Evolutionary conservation across 352 stramenopile genomes (phyloP).

Genomic region (Phytophthora idaei): DNA sequence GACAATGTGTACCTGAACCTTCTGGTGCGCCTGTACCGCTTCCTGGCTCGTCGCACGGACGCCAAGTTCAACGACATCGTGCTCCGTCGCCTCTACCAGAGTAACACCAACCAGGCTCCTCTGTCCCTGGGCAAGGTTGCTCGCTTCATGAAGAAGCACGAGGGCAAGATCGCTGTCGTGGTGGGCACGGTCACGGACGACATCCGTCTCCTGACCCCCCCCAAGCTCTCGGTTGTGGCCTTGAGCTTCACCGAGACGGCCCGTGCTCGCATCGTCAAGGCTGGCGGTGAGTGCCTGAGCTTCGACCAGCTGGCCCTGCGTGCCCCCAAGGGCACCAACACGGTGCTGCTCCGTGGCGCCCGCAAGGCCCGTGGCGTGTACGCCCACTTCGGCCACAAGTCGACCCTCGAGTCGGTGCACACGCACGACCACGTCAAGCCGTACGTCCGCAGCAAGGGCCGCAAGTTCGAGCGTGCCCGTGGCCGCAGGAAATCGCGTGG

Average conservation of each 20-base stretch:
- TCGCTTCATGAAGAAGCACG: conserved; percentile 99
- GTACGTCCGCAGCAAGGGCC: conserved; percentile 98
- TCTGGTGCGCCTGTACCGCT: conserved; percentile 96
- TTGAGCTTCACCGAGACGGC: conserved; percentile 98
- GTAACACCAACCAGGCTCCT: conserved; percentile 98
- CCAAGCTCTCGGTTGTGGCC: conserved; percentile 96
- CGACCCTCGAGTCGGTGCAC: conserved; percentile 97
- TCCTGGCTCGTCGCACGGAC: conserved; percentile 97
- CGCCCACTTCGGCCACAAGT: conserved; percentile 98
- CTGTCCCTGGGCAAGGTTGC: conserved; percentile 96
- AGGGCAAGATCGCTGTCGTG: conserved; percentile 98
- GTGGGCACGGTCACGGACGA: conserved; percentile 99
- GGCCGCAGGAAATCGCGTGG: conserved; percentile 98
- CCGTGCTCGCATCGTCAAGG: conserved; percentile 96
- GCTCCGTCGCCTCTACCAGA: conserved; percentile 99
- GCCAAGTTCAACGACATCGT: conserved; percentile 99
- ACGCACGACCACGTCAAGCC: conserved; percentile 99
- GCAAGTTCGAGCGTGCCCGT: conserved; percentile 99
- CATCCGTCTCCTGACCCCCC: conserved; percentile 96
- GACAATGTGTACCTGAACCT: conserved; percentile 99
- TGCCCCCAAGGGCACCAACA: conserved; percentile 97
- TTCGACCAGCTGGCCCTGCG: conserved; percentile 99
- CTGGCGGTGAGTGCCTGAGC: conserved; percentile 98
- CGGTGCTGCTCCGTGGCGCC: conserved; percentile 97
- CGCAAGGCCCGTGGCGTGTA: conserved; percentile 97